Conservation (phyloP, 176 grass and related monocot genomes). For the Rhipidocladum racemiflorum region DNA sequence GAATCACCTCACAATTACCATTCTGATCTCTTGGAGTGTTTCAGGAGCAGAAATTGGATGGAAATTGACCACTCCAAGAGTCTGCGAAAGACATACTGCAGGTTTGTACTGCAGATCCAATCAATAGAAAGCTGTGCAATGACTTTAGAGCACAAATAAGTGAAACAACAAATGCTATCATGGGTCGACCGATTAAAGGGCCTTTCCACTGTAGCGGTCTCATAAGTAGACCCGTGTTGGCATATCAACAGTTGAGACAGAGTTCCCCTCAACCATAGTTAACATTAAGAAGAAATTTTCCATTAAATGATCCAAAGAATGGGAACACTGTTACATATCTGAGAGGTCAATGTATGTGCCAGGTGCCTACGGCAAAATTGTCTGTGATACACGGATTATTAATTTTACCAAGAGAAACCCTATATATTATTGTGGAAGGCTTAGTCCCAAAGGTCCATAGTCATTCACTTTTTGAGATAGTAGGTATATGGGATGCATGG, state of each 20-base stretch:
- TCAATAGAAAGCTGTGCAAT: conserved; percentile 11
- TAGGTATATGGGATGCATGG: conserved; percentile 17
- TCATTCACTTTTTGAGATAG: conserved; percentile 30
- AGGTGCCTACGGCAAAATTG: conserved; percentile 38
- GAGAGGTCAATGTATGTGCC: conserved; percentile 30
- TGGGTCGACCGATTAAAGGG: background rate
- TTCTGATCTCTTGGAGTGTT: background rate
- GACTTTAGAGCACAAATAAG: conserved; percentile 2
- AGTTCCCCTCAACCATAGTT: conserved; percentile 7
- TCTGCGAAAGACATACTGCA: background rate
- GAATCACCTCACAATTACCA: background rate
- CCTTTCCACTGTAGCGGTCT: background rate
- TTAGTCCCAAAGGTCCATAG: background rate
- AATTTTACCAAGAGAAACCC: conserved; percentile 44
- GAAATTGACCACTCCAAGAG: conserved; percentile 5
- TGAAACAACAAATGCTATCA: conserved; percentile 6
- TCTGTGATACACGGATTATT: conserved; percentile 48
- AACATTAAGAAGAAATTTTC: conserved; percentile 28
- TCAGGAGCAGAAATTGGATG: background rate
- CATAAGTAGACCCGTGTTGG: conserved; percentile 13
- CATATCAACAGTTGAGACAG: conserved; percentile 3
- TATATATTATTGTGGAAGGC: conserved; percentile 26
- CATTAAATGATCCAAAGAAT: conserved; percentile 42
- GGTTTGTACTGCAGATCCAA: conserved; percentile 2
- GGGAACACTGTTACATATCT: conserved; percentile 44